Evolutionary conservation across 176 grass and related monocot genomes (phyloP).

Genomic region (Typha latifolia): DNA sequence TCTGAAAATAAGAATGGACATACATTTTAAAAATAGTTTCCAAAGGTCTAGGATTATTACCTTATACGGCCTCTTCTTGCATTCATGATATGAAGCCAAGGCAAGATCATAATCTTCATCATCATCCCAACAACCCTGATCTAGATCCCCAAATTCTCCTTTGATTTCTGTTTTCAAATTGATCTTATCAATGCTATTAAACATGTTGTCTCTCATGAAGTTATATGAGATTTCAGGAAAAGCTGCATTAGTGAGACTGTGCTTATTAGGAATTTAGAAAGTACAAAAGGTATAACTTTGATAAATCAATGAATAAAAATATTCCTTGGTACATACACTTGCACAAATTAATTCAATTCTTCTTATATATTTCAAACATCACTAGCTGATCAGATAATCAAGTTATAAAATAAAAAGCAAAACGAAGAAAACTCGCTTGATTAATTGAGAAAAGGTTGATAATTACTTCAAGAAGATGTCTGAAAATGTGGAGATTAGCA

Average conservation of each 20-base stretch:
- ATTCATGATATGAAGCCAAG: neutral
- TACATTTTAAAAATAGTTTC: too few species aligned
- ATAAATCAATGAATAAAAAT: too few species aligned
- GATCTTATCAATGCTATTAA: neutral
- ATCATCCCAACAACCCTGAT: neutral
- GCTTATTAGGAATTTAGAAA: neutral
- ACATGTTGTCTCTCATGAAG: neutral
- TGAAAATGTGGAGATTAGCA: too few species aligned
- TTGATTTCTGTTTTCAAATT: neutral
- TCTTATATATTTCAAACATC: too few species aligned
- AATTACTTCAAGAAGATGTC: too few species aligned
- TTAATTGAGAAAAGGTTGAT: too few species aligned
- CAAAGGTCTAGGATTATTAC: neutral
- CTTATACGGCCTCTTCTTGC: neutral
- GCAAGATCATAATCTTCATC: slow-evolving; percentile 11
- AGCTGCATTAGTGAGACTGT: neutral
- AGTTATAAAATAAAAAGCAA: too few species aligned
- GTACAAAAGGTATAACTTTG: too few species aligned
- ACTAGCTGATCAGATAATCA: too few species aligned
- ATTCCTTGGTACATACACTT: too few species aligned
- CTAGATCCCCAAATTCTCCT: neutral
- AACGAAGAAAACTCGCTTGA: too few species aligned
- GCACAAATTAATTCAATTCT: too few species aligned
- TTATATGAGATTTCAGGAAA: neutral
- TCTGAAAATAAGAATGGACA: neutral